Percentiles rank a stretch among this genome's conserved stretches.
phyloP scores from a whole-genome alignment of 2,329 filamentous ascomycete genomes.

The Cryphonectria carpinicola region DNA sequence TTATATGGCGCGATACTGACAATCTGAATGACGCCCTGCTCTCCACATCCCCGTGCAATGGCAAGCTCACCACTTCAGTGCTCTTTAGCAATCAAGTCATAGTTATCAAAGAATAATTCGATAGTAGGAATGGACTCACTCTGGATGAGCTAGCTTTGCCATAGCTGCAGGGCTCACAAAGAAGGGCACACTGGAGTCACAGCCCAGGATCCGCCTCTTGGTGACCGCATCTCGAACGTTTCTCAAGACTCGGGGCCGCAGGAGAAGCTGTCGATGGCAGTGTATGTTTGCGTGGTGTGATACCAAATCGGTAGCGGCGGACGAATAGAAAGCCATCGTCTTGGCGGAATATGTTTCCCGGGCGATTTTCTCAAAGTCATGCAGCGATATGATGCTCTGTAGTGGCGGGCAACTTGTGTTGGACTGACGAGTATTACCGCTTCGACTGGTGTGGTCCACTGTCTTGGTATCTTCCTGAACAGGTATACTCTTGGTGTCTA shows the following conservation, averaged over 20 bases:
- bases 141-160: slow-evolving; percentile 53
- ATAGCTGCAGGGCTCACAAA: slow-evolving; percentile 55
- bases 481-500: background rate
- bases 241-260: slow-evolving; percentile 55
- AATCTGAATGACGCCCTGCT: slow-evolving; percentile 53
- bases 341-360: slow-evolving; percentile 49
- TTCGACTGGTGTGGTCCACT: slow-evolving; percentile 29
- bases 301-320: slow-evolving; percentile 56
- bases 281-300: slow-evolving; percentile 54
- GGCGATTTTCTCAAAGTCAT: slow-evolving; percentile 54
- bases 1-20: slow-evolving; percentile 35
- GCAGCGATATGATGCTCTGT: slow-evolving; percentile 37
- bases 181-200: slow-evolving; percentile 47
- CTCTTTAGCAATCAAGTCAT: background rate
- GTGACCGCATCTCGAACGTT: slow-evolving; percentile 49
- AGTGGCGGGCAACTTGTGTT: slow-evolving; percentile 44
- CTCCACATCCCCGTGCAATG: slow-evolving; percentile 52
- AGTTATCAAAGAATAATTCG: too few species aligned
- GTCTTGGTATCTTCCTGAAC: slow-evolving; percentile 31
- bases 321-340: slow-evolving; percentile 60
- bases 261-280: slow-evolving; percentile 52
- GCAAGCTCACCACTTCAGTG: slow-evolving; percentile 49
- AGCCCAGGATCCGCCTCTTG: slow-evolving; percentile 47
- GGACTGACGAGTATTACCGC: background rate
- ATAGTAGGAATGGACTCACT: slow-evolving; percentile 31